These are phyloP conservation scores for Scheffersomyces stambukii DNA, from an alignment of 1,139 yeast species.

Conservation along the genomic window DNA sequence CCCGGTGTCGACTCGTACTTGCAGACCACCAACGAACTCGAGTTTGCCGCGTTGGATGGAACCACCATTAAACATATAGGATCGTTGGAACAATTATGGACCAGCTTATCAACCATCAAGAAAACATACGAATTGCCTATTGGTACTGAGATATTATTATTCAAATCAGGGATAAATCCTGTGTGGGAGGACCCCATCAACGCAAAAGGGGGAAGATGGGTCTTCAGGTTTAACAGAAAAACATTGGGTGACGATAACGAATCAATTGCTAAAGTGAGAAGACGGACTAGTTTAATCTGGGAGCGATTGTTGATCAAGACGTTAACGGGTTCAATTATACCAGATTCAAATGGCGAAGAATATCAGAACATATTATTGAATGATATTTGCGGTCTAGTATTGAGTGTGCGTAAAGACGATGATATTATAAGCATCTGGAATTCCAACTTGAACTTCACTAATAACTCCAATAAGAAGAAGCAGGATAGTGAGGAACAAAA, in stretches of 20 bases:
- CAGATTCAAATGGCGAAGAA: constrained; percentile 26
- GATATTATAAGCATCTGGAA: constrained; percentile 54
- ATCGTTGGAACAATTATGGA: constrained; percentile 64
- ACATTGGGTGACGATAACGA: constrained; percentile 10
- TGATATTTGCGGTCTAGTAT: constrained; percentile 51
- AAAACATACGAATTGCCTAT: constrained; percentile 45
- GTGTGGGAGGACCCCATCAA: constrained; percentile 72
- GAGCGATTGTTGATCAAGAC: constrained; percentile 46
- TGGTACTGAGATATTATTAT: constrained; percentile 58
- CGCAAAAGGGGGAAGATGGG: constrained; percentile 65
- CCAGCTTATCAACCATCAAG: constrained; percentile 43
- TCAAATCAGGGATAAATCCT: constrained; percentile 63
- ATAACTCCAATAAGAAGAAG: no score
- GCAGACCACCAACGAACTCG: constrained; percentile 39
- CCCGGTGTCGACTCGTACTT: constrained; percentile 38
- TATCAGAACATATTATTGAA: constrained; percentile 32
- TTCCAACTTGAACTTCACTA: constrained; percentile 42
- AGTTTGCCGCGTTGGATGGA: constrained; percentile 19
- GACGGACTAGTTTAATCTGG: constrained; percentile 46
- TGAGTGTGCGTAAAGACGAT: constrained; percentile 48
- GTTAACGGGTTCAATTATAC: constrained; percentile 42
- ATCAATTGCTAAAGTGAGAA: constrained; percentile 21
- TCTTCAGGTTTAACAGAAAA: constrained; percentile 45
- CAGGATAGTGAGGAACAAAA: constrained; percentile 14
- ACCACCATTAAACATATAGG: constrained; percentile 32